Percentiles rank a stretch among this genome's conserved stretches.
These are phyloP conservation scores for Phytophthora macrochlamydospora DNA, from an alignment of 352 stramenopile genomes.

Conservation along the genomic window DNA sequence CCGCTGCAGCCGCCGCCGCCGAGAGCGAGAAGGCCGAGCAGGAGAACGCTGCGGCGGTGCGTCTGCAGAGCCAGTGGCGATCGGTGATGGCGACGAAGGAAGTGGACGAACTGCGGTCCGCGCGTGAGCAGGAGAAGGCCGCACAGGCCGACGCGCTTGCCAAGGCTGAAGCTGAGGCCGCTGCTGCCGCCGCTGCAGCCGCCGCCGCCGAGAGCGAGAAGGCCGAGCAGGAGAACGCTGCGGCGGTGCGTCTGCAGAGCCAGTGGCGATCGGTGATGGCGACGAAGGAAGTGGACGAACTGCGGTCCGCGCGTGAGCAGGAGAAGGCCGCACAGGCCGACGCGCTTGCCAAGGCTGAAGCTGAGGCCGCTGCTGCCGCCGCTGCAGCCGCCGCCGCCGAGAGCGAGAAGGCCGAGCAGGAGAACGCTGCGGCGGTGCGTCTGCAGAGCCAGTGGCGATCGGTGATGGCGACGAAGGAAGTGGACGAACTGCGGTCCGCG, in stretches of 20 bases:
- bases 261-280: not conserved
- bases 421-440: not conserved
- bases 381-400: not conserved
- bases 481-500: not conserved
- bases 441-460: conserved; percentile 1
- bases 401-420: not conserved
- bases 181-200: not conserved
- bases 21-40: not conserved
- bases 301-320: not conserved
- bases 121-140: not conserved
- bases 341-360: not conserved
- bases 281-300: not conserved
- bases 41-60: not conserved
- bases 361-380: not conserved
- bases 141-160: not conserved
- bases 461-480: not conserved
- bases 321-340: not conserved
- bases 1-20: not conserved
- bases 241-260: not conserved
- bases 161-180: not conserved
- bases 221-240: not conserved
- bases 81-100: conserved; percentile 1
- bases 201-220: not conserved
- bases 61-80: not conserved
- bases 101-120: not conserved